Percentiles rank a stretch among this genome's conserved stretches.
Conservation (phyloP, 108 stramenopile genomes). For the Craspedostauros australis region DNA sequence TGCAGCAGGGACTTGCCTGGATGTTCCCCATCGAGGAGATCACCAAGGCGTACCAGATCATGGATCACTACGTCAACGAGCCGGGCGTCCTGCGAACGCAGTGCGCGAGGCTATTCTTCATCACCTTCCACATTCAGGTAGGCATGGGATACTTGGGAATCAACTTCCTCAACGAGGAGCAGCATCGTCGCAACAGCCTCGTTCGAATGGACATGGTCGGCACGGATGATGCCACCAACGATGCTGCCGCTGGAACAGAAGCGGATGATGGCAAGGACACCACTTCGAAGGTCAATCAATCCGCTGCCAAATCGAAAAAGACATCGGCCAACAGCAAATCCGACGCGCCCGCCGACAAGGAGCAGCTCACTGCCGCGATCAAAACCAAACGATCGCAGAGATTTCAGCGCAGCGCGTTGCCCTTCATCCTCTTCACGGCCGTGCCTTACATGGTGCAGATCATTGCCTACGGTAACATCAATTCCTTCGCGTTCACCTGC, state of each 20-base stretch:
- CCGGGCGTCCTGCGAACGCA: constrained; percentile 42
- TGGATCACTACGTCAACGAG: constrained; percentile 40
- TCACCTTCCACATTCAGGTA: constrained; percentile 84
- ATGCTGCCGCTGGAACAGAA: not conserved
- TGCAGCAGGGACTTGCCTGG: constrained; percentile 24
- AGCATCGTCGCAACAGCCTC: constrained; percentile 66
- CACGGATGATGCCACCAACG: constrained; percentile 4
- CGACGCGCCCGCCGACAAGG: not conserved
- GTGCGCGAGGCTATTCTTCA: constrained; percentile 62
- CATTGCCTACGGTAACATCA: constrained; percentile 73
- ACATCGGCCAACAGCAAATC: not conserved
- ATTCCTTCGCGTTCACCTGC: constrained; percentile 71
- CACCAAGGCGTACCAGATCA: constrained; percentile 47
- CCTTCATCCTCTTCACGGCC: constrained; percentile 75
- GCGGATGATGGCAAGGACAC: not conserved
- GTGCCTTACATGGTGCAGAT: constrained; percentile 84
- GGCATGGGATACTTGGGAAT: constrained; percentile 84
- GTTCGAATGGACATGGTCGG: constrained; percentile 66
- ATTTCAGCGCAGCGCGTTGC: constrained; percentile 65
- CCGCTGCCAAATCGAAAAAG: not conserved
- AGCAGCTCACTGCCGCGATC: not conserved
- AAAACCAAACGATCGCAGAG: constrained; percentile 33
- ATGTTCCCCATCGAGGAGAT: constrained; percentile 70
- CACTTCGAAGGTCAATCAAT: not conserved
- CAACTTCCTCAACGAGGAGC: constrained; percentile 68